phyloP scores from a whole-genome alignment of 176 grass and related monocot species.

The Bolboschoenus planiculmis region DNA sequence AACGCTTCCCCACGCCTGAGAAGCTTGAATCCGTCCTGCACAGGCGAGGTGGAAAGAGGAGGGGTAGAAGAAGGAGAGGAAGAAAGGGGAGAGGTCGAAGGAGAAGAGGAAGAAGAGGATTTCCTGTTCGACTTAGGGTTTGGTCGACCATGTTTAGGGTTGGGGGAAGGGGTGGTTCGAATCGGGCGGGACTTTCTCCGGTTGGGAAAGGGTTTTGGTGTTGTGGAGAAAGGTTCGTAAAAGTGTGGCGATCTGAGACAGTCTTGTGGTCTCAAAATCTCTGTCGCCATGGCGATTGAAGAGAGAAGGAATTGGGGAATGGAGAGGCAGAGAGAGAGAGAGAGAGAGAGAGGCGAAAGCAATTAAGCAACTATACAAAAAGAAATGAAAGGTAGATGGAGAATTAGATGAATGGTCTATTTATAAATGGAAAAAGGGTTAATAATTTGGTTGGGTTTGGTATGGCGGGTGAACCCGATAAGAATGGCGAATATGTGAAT shows the following conservation, averaged over 20 bases:
- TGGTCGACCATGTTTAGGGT: background rate
- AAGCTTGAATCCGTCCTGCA: background rate
- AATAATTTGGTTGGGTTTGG: background rate
- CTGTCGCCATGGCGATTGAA: background rate
- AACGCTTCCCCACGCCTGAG: background rate
- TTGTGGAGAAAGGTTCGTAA: background rate
- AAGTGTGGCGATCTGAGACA: background rate
- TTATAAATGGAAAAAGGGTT: background rate
- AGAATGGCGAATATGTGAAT: no score
- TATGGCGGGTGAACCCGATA: no score
- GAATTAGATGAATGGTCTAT: background rate
- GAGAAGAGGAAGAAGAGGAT: background rate
- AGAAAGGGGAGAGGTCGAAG: background rate
- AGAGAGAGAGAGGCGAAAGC: background rate
- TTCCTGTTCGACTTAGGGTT: background rate
- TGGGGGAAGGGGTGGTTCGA: background rate
- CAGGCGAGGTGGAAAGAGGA: background rate
- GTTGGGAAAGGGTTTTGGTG: background rate
- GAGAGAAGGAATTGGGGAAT: no score
- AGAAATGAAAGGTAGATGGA: background rate
- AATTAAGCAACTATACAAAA: background rate
- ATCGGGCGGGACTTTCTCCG: background rate
- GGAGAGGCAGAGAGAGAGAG: no score
- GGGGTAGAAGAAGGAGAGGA: background rate
- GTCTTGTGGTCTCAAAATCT: background rate